Base-by-base conservation (phyloP, 2,329 filamentous ascomycete genomes). In the Alternaria gaisen region DNA sequence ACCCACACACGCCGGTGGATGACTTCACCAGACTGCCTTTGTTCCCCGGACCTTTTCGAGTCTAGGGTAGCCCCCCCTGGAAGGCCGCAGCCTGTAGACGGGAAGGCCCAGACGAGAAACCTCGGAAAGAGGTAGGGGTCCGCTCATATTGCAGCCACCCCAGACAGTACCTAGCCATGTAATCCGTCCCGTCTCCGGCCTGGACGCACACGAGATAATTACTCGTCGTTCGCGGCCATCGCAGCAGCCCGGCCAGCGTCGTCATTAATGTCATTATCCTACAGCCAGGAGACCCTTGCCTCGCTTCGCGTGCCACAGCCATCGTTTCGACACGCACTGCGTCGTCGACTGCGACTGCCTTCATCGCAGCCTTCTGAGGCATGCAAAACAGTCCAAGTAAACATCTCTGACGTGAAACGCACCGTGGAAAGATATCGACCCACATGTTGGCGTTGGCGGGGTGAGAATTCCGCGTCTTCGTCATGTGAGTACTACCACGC, bases 401-500 rank as follows among this genome's bases (percentile, higher is more conserved):
- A 59, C 42, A 56, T 60, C 57, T 58, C 57, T 58, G 53, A 61
- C 48, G 50, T 67, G 67, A 69, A 69, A 69, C 65, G 47, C 59
- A 60, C 54, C 53, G 56, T 61, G 54, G 42, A 46, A 42, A 61
- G 42, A 34, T 38, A 34, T 53, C 60, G 66, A 57, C 66, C 68
- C 68, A 66, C 65, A 56, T 38, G 59, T 66, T 63, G 68, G 60
- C 68, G 63, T 60, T 61, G 64, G 61, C 56, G 63, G 61, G 53
- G 58, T 53, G 57, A 60, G 62, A 59, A 62, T 61, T 59, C 64
- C 28, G 26, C 56, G 28, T 56, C 57, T 48, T 34, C 53, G 32
- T 63, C 68, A 64, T 66, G 61, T 66, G 68, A 59, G 58, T 55
- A 46, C 38, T 44, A 30, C 47, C 38, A 46, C 24, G 50, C 14